Evolutionary conservation across 2,329 filamentous ascomycete genomes (phyloP).

Genomic region (Aspergillus fischeri): DNA sequence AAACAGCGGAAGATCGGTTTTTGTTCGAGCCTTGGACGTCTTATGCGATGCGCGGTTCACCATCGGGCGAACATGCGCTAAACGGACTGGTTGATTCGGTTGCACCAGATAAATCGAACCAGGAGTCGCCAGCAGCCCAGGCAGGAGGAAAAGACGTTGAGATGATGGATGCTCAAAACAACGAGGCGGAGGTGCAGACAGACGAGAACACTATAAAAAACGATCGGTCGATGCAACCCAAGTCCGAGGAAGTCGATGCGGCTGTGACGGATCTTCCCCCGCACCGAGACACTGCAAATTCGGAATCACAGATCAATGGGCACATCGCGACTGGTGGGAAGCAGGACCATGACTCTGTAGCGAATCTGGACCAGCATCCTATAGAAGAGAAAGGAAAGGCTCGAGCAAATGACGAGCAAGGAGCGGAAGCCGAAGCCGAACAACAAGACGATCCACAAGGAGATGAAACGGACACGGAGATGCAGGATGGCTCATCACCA

Average conservation of each 20-base stretch:
- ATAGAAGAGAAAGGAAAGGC: constrained; percentile 12
- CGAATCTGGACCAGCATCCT: constrained; percentile 8
- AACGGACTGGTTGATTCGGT: constrained; percentile 14
- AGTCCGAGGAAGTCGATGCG: constrained; percentile 35
- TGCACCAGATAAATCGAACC: constrained; percentile 7
- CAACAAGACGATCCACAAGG: constrained; percentile 13
- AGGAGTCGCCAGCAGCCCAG: constrained; percentile 6
- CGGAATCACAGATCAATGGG: constrained; percentile 13
- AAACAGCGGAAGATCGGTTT: constrained; percentile 47
- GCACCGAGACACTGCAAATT: constrained; percentile 23
- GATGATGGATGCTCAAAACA: constrained; percentile 27
- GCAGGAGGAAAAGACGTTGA: constrained; percentile 26
- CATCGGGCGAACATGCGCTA: constrained; percentile 12
- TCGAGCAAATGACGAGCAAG: constrained; percentile 7
- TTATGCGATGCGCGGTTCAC: constrained; percentile 13
- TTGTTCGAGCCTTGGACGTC: constrained; percentile 41
- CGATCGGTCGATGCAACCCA: constrained; percentile 21
- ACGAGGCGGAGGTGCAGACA: constrained; percentile 5
- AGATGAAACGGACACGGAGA: constrained; percentile 26
- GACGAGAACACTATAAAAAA: constrained; percentile 6
- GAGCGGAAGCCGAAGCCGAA: neutral
- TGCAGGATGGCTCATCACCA: constrained; percentile 33
- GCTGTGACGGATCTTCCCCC: constrained; percentile 30
- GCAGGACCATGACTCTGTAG: constrained; percentile 1
- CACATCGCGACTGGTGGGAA: constrained; percentile 5